Base-by-base conservation (phyloP, 1,284 basidiomycete species). In the Heterobasidion occidentale region DNA sequence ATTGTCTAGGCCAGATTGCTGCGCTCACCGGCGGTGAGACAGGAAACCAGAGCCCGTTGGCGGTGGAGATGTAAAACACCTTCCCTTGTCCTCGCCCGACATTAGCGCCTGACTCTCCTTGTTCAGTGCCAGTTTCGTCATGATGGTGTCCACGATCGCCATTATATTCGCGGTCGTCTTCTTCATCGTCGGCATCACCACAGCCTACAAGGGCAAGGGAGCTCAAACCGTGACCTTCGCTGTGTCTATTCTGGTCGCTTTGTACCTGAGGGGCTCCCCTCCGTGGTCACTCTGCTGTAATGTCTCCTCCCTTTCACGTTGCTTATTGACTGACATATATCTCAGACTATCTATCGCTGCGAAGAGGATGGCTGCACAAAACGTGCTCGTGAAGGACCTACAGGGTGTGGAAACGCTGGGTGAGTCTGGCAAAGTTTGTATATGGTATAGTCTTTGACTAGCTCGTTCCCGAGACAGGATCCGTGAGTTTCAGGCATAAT, bases 371-470 rank as follows among this genome's bases (percentile, higher is more conserved):
- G 83, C 84, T 1, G 77, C 77, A 20, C 81, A 84, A 65, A 86
- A 87, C 59, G 85, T 90, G 1, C 73, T 87, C 15, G 84, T 86
- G 7, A 86, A 86, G 62, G 81, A 86, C 63, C 65, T 86, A 12
- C 83, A 86, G 68, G 79, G 83, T 56, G 83, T 88, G 11, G 86
- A 90, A 67, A 90, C 86, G 1, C 75, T 90, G 33, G 78, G 78
- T 63, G 64, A 59, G 61, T 65, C 0, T 42, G 36, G 14, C 15
- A 36, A 45, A 1, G 1, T 27, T 27, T 27, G 27, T 27, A 27
- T 27, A 27, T 27, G 27, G 27, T 27, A 27, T 27, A 27, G 27
- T 27, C 27, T 4, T 27, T 27, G 27, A 27, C 27, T 27, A 27
- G 27, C 27, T 27, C 27, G 27, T 27, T n/a, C 3, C 27, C 6